Evolutionary conservation across 2,329 filamentous ascomycete species (phyloP).

Genomic region (Juglanconis sp.): DNA sequence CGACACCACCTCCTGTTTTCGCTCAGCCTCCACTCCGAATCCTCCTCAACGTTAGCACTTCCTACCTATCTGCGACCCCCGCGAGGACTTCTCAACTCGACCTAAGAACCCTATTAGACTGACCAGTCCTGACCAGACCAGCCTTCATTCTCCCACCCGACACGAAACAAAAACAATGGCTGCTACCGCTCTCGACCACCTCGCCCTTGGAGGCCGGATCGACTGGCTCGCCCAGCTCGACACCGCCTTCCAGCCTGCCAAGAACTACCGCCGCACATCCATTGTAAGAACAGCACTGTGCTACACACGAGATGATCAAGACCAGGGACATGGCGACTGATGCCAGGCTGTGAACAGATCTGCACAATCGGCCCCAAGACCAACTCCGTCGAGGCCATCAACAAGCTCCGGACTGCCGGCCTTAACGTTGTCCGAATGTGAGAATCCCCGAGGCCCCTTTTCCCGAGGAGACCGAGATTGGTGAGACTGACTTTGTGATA

Average conservation of each 20-base stretch:
- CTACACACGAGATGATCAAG: not conserved
- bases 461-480: not conserved
- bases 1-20: not conserved
- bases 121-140: not conserved
- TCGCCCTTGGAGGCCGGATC: slow-evolving; percentile 70
- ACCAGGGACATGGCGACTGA: not conserved
- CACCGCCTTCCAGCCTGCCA: slow-evolving; percentile 81
- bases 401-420: slow-evolving; percentile 83
- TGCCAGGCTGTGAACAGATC: slow-evolving; percentile 48
- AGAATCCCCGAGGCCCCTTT: not conserved
- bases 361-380: slow-evolving; percentile 99
- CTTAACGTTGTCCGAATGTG: slow-evolving; percentile 99
- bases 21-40: not conserved
- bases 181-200: slow-evolving; percentile 77
- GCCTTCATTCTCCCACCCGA: not conserved
- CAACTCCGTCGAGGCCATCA: slow-evolving; percentile 96
- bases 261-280: slow-evolving; percentile 91
- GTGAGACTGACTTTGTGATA: not conserved
- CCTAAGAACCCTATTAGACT: not conserved
- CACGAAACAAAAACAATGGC: slow-evolving; percentile 41
- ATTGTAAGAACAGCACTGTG: slow-evolving; percentile 44
- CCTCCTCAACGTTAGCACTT: not conserved
- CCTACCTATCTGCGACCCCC: not conserved
- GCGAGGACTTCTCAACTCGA: not conserved
- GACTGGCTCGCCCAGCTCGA: slow-evolving; percentile 70